Evolutionary conservation across 495 filamentous ascomycete genomes (phyloP), one percentile per base, ranked within the genome.

Genomic region (Hypoxylon rickii): DNA sequence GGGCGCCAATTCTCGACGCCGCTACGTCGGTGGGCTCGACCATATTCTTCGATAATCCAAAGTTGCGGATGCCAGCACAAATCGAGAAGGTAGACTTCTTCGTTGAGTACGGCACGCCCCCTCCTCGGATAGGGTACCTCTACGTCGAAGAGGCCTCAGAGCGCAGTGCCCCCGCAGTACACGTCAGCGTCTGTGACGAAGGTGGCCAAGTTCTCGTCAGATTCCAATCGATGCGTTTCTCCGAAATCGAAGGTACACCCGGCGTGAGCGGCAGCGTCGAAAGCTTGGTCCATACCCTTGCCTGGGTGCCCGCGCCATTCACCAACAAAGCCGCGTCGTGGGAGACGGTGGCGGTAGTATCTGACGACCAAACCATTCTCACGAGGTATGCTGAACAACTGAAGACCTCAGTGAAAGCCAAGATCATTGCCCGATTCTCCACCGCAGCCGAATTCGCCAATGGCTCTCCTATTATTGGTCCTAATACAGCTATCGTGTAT

Each of bases 21-120:
- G 76, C 76, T 6, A 78, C 74, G 2, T 79, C 76, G 0, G 58
- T 79, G 13, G 74, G 71, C 22, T 79, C 75, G 1, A 73, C 73
- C 16, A 50, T 79, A 18, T 78, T 78, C 59, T 73, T 56, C 54
- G 53, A 70, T 17, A 43, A 61, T n/a, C 73, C 76, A 7, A 43
- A 54, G 6, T 68, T 79, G 7, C 73, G 76, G 13, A 78, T 79
- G 70, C 71, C 71, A n/a, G 58, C 72, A 2, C 65, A 68, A 6
- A 61, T 77, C 38, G 58, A 58, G 7, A 52, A 59, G 20, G 43
- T 71, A 2, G 41, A 38, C 12, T 48, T 73, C 32, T 32, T 51
- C 55, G 13, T 36, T 4, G 49, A 42, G 17, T 47, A 36, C 16
- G 19, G 31, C 16, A 49, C 61, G 7, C 63, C 58, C 2, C 64